Evolutionary conservation across 2,329 filamentous ascomycete genomes (phyloP).

Genomic region (Coniochaeta hoffmannii): DNA sequence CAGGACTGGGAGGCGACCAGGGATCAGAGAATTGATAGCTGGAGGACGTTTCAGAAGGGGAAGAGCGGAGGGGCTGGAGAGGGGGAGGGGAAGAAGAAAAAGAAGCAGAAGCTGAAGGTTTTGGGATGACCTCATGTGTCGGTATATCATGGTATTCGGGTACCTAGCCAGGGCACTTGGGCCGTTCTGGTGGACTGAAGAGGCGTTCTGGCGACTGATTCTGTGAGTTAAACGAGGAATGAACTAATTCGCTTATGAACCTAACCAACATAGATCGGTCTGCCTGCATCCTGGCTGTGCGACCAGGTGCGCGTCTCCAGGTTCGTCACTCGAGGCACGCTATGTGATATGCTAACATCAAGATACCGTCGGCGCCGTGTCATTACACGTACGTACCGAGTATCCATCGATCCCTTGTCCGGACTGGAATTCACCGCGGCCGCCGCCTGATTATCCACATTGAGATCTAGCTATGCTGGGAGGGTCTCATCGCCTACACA

Average conservation of each 20-base stretch:
- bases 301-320: not conserved
- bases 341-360: not conserved
- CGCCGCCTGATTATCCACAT: no score
- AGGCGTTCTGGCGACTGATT: not conserved
- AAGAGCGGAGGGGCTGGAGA: conserved; percentile 38
- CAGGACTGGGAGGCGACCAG: conserved; percentile 91
- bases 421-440: no score
- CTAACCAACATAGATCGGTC: conserved; percentile 1
- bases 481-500: no score
- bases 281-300: not conserved
- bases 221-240: conserved; percentile 4
- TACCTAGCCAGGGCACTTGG: no score
- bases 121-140: conserved; percentile 36
- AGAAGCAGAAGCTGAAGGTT: conserved; percentile 64
- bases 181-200: not conserved
- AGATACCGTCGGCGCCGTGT: no score
- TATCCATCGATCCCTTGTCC: no score
- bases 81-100: conserved; percentile 62
- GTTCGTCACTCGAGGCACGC: not conserved
- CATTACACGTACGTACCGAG: no score
- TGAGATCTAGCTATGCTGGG: no score
- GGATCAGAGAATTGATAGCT: conserved; percentile 86
- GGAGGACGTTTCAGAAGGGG: conserved; percentile 84
- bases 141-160: not conserved
- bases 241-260: not conserved